Conservation (phyloP, 1,284 basidiomycete genomes). For the Apiotrichum sp. region DNA sequence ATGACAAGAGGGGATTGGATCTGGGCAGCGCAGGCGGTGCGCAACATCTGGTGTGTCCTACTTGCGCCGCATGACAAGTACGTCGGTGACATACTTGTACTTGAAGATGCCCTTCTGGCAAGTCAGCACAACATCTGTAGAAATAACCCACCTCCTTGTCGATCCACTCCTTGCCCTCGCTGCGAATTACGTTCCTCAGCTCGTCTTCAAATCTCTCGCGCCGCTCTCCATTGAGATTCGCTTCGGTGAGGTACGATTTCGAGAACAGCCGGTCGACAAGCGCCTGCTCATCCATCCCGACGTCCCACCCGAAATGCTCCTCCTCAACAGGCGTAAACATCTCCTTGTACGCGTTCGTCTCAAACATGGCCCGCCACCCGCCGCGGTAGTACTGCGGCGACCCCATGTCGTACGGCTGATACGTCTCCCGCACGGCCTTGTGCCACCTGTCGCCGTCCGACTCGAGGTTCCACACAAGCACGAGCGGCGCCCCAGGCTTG, state of each 20-base stretch:
- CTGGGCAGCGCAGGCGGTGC: no score
- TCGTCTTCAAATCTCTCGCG: slow-evolving; percentile 23
- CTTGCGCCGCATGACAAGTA: slow-evolving; percentile 29
- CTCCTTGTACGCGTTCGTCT: slow-evolving; percentile 29
- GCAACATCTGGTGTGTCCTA: background rate
- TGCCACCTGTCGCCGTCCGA: slow-evolving; percentile 20
- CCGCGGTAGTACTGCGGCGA: slow-evolving; percentile 43
- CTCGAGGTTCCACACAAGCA: slow-evolving; percentile 47
- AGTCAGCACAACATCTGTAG: background rate
- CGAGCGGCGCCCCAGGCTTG: slow-evolving; percentile 36
- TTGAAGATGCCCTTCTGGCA: slow-evolving; percentile 34
- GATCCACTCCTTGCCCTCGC: slow-evolving; percentile 34
- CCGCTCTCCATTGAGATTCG: slow-evolving; percentile 27
- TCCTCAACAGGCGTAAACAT: slow-evolving; percentile 29
- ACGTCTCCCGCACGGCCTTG: slow-evolving; percentile 22
- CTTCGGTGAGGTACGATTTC: slow-evolving; percentile 41
- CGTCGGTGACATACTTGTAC: slow-evolving; percentile 35
- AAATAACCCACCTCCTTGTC: slow-evolving; percentile 31
- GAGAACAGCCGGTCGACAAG: slow-evolving; percentile 36
- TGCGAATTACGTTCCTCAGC: slow-evolving; percentile 22
- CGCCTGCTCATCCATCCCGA: slow-evolving; percentile 28
- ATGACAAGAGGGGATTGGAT: background rate
- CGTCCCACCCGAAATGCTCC: slow-evolving; percentile 20
- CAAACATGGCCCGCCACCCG: slow-evolving; percentile 32
- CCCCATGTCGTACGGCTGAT: slow-evolving; percentile 31